A percentile compares a stretch with the other conserved stretches of the same genome.
These are phyloP conservation scores for Cordyceps fumosorosea DNA, from an alignment of 2,329 filamentous ascomycete genomes.

Conservation along the genomic window DNA sequence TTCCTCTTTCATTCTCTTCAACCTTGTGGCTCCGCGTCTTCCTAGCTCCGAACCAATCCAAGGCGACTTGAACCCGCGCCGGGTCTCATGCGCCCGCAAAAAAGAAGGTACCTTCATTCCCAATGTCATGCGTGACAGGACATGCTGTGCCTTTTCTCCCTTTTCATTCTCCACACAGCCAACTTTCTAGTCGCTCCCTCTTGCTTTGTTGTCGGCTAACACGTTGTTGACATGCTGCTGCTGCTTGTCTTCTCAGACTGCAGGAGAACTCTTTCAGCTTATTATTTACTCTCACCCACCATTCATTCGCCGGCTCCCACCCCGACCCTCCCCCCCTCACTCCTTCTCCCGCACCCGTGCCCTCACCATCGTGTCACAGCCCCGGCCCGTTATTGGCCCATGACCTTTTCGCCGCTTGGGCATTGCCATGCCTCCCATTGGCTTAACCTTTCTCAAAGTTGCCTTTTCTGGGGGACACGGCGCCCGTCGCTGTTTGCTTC, in stretches of 20 bases:
- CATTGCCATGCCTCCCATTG: conserved; percentile 3
- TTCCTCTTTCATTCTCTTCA: background rate
- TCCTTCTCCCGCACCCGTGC: background rate
- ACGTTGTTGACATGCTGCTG: background rate
- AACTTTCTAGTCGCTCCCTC: background rate
- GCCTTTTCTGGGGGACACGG: background rate
- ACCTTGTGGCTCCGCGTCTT: background rate
- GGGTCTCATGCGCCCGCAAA: conserved; percentile 1
- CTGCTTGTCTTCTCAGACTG: background rate
- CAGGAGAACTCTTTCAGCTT: background rate
- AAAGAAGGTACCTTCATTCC: background rate
- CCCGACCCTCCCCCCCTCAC: background rate
- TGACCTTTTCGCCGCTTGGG: background rate
- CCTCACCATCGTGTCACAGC: conserved; percentile 4
- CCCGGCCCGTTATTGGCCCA: conserved; percentile 7
- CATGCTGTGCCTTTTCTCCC: background rate
- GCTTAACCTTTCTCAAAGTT: background rate
- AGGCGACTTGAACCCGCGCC: background rate
- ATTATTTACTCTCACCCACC: background rate
- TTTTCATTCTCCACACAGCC: background rate
- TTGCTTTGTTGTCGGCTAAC: background rate
- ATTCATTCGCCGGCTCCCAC: background rate
- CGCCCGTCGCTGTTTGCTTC: background rate
- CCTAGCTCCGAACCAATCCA: background rate
- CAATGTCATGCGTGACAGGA: background rate